Evolutionary conservation across 257 asterid species (phyloP), one percentile per base, ranked within the genome.

Genomic region (Petunia axillaris): DNA sequence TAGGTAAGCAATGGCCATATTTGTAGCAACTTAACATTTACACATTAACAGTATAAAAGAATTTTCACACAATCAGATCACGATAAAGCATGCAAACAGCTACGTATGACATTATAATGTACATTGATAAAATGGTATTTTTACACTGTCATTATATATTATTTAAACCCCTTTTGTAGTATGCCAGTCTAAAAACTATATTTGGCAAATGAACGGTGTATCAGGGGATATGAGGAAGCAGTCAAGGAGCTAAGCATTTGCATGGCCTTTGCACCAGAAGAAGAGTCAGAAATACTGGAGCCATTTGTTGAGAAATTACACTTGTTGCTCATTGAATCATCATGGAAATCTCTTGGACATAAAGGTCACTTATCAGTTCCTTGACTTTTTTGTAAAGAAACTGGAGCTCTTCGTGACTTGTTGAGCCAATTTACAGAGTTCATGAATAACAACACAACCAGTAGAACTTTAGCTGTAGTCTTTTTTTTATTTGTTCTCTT

Each of bases 261-360:
- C 86, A 90, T 94, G 98, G 97, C 93, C 36, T 92, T 94, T 79
- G 96, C 98, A 16, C 98, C 98, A 2, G 98, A 94, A 82, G 98
- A 94, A 81, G 96, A 94, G 82, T 89, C 91, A 1, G 84, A 87
- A 78, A 85, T 90, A 50, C 84, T 94, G 9, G 97, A 92, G 76
- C 89, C 92, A 36, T 94, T 94, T 58, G 91, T 92, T 44, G 97
- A 94, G 86, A 94, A 91, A 77, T 40, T 94, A 83, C 97, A 94
- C 77, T 83, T 92, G 43, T 80, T 94, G 87, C 87, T 87, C 77
- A 88, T 90, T 8, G 97, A 92, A 77, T 76, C 86, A 0, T 90
- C 97, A 0, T 91, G 95, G 95, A 87, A 88, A 82, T 86, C 92
- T 7, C 70, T 88, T 75, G 93, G 92, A 57, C 86, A 82, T 54